Base-by-base conservation (phyloP, 2,329 filamentous ascomycete species). In the Neospermospora avenae region DNA sequence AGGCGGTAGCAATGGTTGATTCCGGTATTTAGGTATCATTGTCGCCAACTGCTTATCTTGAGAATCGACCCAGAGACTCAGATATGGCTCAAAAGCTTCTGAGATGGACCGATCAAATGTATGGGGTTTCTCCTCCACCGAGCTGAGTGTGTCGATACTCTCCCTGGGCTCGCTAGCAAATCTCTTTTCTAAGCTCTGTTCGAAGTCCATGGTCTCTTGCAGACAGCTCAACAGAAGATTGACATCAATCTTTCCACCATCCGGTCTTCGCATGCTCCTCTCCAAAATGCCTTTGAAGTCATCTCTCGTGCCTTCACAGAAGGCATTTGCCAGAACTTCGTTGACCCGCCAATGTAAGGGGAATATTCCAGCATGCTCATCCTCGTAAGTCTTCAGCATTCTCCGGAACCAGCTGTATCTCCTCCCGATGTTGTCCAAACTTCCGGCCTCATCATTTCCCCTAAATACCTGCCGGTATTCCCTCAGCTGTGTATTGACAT, bases 381-480 rank as follows among this genome's bases (percentile, higher is more conserved):
- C 89, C 70, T 99, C 95, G 74, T 97, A 96, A 1, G 89, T 91
- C 79, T 96, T 96, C 75, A 98, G 82, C 84, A 93, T 96, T 63
- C 96, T 85, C 74, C 90, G 91, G 76, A 98, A 96, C 95, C 95
- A 99, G 5, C 93, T 89, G 74, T 98, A 99, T 65, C 95, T 81
- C 63, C 95, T 84, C 4, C 93, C 91, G 62, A 99, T 99, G 70
- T 99, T 99, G 80, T 99, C 95, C 72, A 99, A 77, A 62, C 88
- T 96, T 6, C 93, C 95, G 4, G 95, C 95, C 77, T 99, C 95
- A 72, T 99, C 95, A 70, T 95, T 98, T 39, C 93, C 93, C 45
- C 93, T 84, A 75, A 99, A 99, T 0, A 99, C 91, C 71, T 96
- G 91, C 55, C 95, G 84, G 73, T 99, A 99, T 77, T 99, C 95